phyloP scores from a whole-genome alignment of 345 rosid species.

The Turnera subulata region DNA sequence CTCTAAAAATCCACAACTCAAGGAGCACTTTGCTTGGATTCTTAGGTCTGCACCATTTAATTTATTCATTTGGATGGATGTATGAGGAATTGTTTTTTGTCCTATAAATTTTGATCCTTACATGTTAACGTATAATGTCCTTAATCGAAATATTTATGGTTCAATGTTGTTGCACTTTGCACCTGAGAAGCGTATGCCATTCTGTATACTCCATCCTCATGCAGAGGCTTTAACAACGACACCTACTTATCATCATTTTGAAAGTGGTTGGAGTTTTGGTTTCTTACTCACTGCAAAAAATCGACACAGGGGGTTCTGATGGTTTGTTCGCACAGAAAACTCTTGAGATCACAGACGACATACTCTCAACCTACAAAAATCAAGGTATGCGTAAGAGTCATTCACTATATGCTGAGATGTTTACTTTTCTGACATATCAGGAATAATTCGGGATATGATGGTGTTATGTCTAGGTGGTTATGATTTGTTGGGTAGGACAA shows the following conservation, averaged over 20 bases:
- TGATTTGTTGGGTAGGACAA: slow-evolving; percentile 92
- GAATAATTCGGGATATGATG: slow-evolving; percentile 11
- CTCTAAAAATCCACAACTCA: slow-evolving; percentile 79
- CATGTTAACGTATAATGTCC: too few species aligned
- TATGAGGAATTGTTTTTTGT: too few species aligned
- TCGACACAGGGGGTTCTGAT: slow-evolving; percentile 83
- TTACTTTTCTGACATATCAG: slow-evolving; percentile 8
- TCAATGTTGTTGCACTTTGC: not conserved
- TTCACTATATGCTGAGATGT: slow-evolving; percentile 7
- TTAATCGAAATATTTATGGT: not conserved
- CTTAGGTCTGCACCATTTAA: slow-evolving; percentile 46
- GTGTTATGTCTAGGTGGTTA: slow-evolving; percentile 64
- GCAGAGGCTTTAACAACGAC: too few species aligned
- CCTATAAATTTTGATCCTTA: not conserved
- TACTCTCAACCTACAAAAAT: slow-evolving; percentile 83
- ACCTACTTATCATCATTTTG: not conserved
- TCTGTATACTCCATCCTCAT: too few species aligned
- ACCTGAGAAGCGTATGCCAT: not conserved
- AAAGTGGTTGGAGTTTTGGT: not conserved
- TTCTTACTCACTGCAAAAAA: not conserved
- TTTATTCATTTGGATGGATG: not conserved
- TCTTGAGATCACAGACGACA: slow-evolving; percentile 74
- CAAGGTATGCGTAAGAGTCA: slow-evolving; percentile 54
- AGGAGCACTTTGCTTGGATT: slow-evolving; percentile 73
- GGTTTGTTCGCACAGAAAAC: slow-evolving; percentile 95